Conservation (phyloP, 2,329 filamentous ascomycete species). For the Cladophialophora yegresii region DNA sequence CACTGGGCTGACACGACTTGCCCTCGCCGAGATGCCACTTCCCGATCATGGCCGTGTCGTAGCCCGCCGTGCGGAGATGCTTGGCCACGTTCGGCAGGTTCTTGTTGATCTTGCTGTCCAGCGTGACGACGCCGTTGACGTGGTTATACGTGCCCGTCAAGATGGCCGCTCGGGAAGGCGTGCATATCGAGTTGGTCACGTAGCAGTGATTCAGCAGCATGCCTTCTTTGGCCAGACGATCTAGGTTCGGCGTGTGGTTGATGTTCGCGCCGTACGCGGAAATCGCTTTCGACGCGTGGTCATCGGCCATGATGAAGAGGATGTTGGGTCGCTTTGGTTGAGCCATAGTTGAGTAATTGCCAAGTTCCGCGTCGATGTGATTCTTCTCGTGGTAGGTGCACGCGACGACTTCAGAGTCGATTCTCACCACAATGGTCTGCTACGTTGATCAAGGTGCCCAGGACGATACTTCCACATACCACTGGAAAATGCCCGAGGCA, state of each 20-base stretch:
- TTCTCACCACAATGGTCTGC: too few species aligned
- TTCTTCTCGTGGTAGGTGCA: too few species aligned
- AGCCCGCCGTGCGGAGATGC: conserved; percentile 50
- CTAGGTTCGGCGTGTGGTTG: conserved; percentile 56
- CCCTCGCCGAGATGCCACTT: conserved; percentile 60
- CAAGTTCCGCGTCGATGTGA: too few species aligned
- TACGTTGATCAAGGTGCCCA: too few species aligned
- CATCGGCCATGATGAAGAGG: conserved; percentile 59
- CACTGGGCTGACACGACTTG: conserved; percentile 49
- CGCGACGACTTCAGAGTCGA: too few species aligned
- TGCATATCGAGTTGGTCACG: conserved; percentile 58
- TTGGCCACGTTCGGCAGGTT: conserved; percentile 56
- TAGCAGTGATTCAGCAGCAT: conserved; percentile 58
- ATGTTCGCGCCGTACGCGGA: conserved; percentile 55
- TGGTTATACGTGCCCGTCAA: conserved; percentile 56
- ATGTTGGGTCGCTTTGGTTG: conserved; percentile 32
- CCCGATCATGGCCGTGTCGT: conserved; percentile 56
- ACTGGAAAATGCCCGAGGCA: too few species aligned
- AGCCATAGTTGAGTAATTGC: neutral
- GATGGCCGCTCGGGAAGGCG: conserved; percentile 55
- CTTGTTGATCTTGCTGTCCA: conserved; percentile 55
- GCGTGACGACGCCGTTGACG: conserved; percentile 56
- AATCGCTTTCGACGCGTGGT: conserved; percentile 57
- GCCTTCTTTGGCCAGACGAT: conserved; percentile 53
- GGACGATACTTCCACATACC: too few species aligned